phyloP scores from a whole-genome alignment of 2,329 filamentous ascomycete genomes.

The Microcera coccophila region DNA sequence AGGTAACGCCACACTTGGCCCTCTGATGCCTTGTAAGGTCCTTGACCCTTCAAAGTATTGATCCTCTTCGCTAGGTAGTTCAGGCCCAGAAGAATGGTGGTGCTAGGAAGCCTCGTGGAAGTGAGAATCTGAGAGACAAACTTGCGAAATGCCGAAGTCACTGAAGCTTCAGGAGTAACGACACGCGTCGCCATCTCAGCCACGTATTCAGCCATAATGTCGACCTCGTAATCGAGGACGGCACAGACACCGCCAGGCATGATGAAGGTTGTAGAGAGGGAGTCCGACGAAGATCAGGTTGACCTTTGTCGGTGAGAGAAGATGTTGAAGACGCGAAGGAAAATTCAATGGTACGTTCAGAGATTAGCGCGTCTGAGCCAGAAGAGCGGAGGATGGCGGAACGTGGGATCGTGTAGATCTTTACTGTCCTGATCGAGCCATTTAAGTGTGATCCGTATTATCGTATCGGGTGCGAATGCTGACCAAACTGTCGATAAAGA shows the following conservation, averaged over 20 bases:
- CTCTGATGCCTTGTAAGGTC: conserved; percentile 55
- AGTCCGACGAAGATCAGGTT: conserved; percentile 38
- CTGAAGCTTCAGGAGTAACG: conserved; percentile 48
- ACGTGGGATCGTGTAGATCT: conserved; percentile 13
- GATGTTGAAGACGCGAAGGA: conserved; percentile 10
- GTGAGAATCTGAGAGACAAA: conserved; percentile 89
- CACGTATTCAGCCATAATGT: conserved; percentile 92
- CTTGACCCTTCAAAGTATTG: conserved; percentile 61
- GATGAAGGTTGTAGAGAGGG: conserved; percentile 36
- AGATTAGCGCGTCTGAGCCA: too few relatives aligned
- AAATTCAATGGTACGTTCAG: too few relatives aligned
- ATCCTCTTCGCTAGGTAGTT: conserved; percentile 84
- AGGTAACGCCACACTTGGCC: conserved; percentile 83
- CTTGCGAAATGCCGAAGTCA: conserved; percentile 77
- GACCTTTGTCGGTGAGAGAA: conserved; percentile 37
- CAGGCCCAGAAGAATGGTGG: conserved; percentile 85
- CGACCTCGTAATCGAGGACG: conserved; percentile 94
- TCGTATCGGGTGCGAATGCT: conserved; percentile 19
- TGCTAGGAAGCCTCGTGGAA: conserved; percentile 83
- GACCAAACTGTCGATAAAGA: conserved; percentile 6
- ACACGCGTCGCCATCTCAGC: conserved; percentile 74
- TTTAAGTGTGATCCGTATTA: conserved; percentile 27
- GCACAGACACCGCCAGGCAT: conserved; percentile 83
- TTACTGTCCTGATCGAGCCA: conserved; percentile 31
- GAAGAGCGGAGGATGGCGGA: conserved; percentile 3